Conservation (phyloP, 768 basidiomycete genomes). For the Suillus variegatus region DNA sequence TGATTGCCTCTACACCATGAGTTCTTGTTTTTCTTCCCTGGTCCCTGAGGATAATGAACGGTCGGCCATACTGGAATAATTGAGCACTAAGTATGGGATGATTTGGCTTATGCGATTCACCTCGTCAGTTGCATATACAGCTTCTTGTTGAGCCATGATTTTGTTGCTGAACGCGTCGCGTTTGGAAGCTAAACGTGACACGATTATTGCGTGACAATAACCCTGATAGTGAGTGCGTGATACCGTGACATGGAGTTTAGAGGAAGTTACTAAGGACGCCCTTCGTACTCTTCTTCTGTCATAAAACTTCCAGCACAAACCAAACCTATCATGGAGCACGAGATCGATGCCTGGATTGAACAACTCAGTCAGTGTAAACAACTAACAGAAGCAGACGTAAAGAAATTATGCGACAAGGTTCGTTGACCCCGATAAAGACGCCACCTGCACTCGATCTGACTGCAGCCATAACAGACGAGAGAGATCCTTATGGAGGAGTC, state of each 20-base stretch:
- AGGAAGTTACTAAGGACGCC: slow-evolving; percentile 7
- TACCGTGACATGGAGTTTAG: slow-evolving; percentile 25
- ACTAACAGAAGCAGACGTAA: slow-evolving; percentile 91
- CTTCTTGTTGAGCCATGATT: slow-evolving; percentile 50
- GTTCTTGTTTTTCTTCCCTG: slow-evolving; percentile 89
- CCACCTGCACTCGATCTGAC: slow-evolving; percentile 19
- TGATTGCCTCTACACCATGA: slow-evolving; percentile 94
- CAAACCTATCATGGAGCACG: slow-evolving; percentile 47
- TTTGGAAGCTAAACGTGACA: slow-evolving; percentile 24
- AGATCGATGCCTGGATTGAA: slow-evolving; percentile 97
- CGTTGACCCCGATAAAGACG: slow-evolving; percentile 27
- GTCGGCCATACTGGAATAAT: slow-evolving; percentile 75
- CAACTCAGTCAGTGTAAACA: slow-evolving; percentile 98
- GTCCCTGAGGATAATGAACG: slow-evolving; percentile 97
- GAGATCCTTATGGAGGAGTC: slow-evolving; percentile 99
- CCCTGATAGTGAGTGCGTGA: slow-evolving; percentile 26
- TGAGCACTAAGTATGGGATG: slow-evolving; percentile 12
- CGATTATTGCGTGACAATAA: slow-evolving; percentile 24
- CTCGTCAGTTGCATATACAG: slow-evolving; percentile 87
- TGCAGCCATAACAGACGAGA: slow-evolving; percentile 64
- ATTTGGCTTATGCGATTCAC: slow-evolving; percentile 35
- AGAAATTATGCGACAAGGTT: slow-evolving; percentile 99
- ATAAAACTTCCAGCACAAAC: slow-evolving; percentile 11
- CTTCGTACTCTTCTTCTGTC: slow-evolving; percentile 7
- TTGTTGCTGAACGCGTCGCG: slow-evolving; percentile 16